phyloP scores from a whole-genome alignment of 345 rosid genomes.

The Eucalyptus curtisii region DNA sequence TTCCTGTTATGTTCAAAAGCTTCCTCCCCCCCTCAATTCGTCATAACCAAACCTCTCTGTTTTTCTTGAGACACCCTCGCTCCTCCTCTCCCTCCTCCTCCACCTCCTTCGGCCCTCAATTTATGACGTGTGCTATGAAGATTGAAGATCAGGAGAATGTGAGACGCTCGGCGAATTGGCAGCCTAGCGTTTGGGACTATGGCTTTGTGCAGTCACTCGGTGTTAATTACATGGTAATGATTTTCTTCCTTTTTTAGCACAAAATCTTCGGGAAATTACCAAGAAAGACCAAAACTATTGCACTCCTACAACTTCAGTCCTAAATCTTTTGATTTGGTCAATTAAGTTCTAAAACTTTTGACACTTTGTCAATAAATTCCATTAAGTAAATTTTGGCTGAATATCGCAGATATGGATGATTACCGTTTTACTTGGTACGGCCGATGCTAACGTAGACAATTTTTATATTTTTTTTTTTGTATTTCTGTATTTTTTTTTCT shows the following conservation, averaged over 20 bases:
- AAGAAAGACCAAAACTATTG: no score
- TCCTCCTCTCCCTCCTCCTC: neutral
- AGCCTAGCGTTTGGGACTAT: neutral
- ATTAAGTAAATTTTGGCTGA: no score
- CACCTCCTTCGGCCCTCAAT: neutral
- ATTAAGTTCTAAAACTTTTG: no score
- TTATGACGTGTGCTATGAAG: neutral
- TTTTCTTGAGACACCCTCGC: neutral
- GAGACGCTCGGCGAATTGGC: neutral
- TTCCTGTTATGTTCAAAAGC: neutral
- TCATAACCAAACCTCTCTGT: neutral
- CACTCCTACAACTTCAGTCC: no score
- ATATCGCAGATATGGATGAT: no score
- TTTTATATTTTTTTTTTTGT: no score
- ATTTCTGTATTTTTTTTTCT: no score
- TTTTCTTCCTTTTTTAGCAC: neutral
- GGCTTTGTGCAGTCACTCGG: neutral
- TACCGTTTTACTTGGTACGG: no score
- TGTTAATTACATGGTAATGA: neutral
- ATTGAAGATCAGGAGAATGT: neutral
- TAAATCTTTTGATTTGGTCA: no score
- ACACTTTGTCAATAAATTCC: no score
- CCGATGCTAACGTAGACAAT: no score
- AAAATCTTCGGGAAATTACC: neutral
- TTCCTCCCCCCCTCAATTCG: neutral